Base-by-base conservation (phyloP, 2,329 filamentous ascomycete genomes). In the Saccharata proteae region DNA sequence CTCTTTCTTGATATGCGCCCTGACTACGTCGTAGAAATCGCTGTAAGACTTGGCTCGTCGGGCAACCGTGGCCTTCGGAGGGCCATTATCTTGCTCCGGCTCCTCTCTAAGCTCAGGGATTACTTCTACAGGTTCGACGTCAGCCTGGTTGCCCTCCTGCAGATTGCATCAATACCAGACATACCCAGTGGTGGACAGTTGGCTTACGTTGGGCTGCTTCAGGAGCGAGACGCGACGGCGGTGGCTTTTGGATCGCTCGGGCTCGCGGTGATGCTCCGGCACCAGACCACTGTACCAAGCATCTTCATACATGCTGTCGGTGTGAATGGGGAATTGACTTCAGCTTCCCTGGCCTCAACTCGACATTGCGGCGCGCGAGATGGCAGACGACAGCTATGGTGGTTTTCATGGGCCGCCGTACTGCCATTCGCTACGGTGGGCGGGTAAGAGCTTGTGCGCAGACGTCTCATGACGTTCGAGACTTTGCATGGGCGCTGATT, bases 281-380 rank as follows among this genome's bases (percentile, higher is more conserved):
- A 81, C 72, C 49, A 83, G 77, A 51, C 70, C 56, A 45, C 56
- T 82, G 59, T 86, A 84, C 80, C 81, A 88, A 17, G 79, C 75
- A 55, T 88, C 81, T 57, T 88, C 81, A 54, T 82, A 82, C 79
- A 84, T 85, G 43, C 42, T 61, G 29, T 41, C 39, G 21, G 35
- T 42, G 4, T 37, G 47, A 7, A 48, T 47, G 7, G 15, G 15
- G 23, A 13, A n/a, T n/a, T n/a, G n/a, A n/a, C n/a, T n/a, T n/a
- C n/a, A n/a, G n/a, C n/a, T n/a, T n/a, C n/a, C n/a, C n/a, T n/a
- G n/a, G n/a, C n/a, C n/a, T n/a, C n/a, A n/a, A n/a, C n/a, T n/a
- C n/a, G n/a, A n/a, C n/a, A n/a, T n/a, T n/a, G n/a, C n/a, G n/a
- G n/a, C n/a, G n/a, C n/a, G n/a, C n/a, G n/a, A n/a, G n/a, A n/a